Base-by-base conservation (phyloP, 2,329 filamentous ascomycete species). In the Fusarium kyushuense region DNA sequence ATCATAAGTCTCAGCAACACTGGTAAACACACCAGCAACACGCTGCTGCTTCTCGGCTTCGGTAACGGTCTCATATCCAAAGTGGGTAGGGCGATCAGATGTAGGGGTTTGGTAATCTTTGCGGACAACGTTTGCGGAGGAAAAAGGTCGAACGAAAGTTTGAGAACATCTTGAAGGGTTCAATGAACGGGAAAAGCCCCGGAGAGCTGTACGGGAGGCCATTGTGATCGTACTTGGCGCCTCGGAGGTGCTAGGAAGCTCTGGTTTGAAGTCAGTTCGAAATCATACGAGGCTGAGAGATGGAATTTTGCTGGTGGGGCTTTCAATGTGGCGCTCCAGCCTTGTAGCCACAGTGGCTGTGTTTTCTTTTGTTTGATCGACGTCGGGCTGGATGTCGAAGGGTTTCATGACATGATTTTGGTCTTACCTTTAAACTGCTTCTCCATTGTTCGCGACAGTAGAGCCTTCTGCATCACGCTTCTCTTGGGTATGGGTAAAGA, bases 1-100 rank as follows among this genome's bases (percentile, higher is more conserved):
- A 80, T 99, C 96, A 82, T 99, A 99, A 19, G 92, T 93, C 67
- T 92, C 90, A 71, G 96, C 96, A 40, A 99, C 96, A 71, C 92
- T 97, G 79, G 93, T 95, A 83, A 99, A 99, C 60, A 99, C 96
- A 41, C 88, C 89, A 63, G 92, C 92, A 40, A 97, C 94, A 85
- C 82, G 79, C 70, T 84, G 75, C 43, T 81, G 83, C 81, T 97
- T 97, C 78, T 96, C 85, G 12, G 88, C 84, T 77, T 96, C 92
- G 17, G 91, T 88, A 40, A 97, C 86, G 41, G 92, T 95, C 81
- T 94, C 87, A 78, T 93, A 97, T 52, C 94, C 94, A 79, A 97
- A 97, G 81, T 97, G 94, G 49, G 94, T 97, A 65, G 90, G 90
- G 61, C 85, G 84, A 46, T 87, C 83, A 23, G 78, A 67, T 6